Evolutionary conservation across 306 rosid species (phyloP).

Genomic region (Vigna unguiculata): DNA sequence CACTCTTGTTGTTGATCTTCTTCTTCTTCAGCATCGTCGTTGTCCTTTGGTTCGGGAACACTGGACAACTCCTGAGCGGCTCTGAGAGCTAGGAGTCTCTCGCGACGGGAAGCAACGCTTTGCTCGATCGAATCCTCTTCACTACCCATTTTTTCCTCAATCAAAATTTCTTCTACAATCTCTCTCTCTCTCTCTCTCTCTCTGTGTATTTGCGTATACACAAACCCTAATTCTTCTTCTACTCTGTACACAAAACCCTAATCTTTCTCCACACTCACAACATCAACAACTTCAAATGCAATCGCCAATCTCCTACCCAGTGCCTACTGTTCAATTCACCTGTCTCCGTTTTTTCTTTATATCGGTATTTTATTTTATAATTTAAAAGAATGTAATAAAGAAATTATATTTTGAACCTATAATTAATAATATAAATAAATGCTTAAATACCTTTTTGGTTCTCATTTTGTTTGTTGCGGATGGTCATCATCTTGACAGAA

Average conservation of each 20-base stretch:
- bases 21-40: conserved; percentile 28
- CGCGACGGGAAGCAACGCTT: conserved; percentile 77
- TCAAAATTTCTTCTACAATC: background rate
- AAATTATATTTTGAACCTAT: too few species aligned
- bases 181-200: background rate
- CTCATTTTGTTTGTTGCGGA: too few species aligned
- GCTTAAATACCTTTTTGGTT: too few species aligned
- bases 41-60: conserved; percentile 57
- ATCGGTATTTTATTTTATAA: background rate
- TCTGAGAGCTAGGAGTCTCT: conserved; percentile 78
- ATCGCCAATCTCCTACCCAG: background rate
- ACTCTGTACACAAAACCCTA: conserved; percentile 28
- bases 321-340: background rate
- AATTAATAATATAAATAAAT: too few species aligned
- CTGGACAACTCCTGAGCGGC: conserved; percentile 73
- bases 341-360: background rate
- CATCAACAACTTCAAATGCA: background rate
- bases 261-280: background rate
- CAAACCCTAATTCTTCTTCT: conserved; percentile 31
- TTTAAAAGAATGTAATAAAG: background rate
- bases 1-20: conserved; percentile 50
- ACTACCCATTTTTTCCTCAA: conserved; percentile 50
- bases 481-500: too few species aligned
- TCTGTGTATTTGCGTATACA: background rate
- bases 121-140: conserved; percentile 76